Base-by-base conservation (phyloP, 192 early-diverging fungal species). In the Coemansia sp. region DNA sequence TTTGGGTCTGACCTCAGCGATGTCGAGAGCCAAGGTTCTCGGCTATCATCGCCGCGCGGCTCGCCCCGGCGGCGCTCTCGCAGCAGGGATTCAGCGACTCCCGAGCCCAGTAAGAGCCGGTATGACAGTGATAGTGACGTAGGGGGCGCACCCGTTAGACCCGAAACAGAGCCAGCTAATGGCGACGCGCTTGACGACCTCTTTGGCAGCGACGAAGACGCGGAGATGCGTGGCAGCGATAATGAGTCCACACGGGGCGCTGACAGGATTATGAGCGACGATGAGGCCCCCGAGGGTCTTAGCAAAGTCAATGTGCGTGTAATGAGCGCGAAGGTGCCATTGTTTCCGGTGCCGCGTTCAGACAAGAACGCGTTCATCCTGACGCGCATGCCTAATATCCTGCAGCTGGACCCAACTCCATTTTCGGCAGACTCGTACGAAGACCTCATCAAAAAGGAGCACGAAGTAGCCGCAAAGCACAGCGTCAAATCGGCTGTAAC, bases 1-100 rank as follows among this genome's bases (percentile, higher is more conserved):
- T 83, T 74, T 72, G 80, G 75, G 33, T 83, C 80, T 16, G 80
- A 77, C 31, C 62, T 72, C 14, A 83, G 80, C 63, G 80, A 83
- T 31, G 29, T 54, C 10, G 80, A 77, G 44, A 62, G 61, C 31
- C 42, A 36, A 7, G 53, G 42, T 29, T 56, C 11, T 36, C 59
- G 34, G 57, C 41, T 14, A 13, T 50, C 66, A 27, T 65, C 62
- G 37, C 56, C 66, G 16, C 59, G 59, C 9, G 59, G 59, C 6
- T 46, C 63, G 50, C 42, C 63, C 31, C 34, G 57, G 48, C 33
- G 45, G 41, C 36, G 24, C 9, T 41, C 19, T 37, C 48, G 17
- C 60, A 33, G 59, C 53, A 60, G 62, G 19, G 39, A 39, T 21
- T 57, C 65, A 11, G 69, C 45, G 29, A 82, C 80, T 9, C 75